A percentile compares a stretch with the other conserved stretches of the same genome.
phyloP scores from a whole-genome alignment of 2,329 filamentous ascomycete genomes.

The Gaeumannomyces sp. region DNA sequence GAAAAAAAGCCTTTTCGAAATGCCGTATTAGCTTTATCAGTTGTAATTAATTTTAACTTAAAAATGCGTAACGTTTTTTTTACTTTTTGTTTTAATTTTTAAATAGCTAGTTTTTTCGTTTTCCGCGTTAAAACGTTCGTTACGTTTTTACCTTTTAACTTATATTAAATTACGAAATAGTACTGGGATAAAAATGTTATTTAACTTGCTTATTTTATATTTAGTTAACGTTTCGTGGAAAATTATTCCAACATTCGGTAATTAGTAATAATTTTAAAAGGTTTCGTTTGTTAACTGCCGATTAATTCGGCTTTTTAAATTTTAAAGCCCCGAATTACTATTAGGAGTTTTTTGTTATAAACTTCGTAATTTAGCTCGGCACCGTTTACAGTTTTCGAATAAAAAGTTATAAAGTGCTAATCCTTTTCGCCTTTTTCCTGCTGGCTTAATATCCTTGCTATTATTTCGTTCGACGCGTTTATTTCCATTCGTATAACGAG shows the following conservation, averaged over 20 bases:
- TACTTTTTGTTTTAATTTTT: background rate
- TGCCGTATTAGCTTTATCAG: too few relatives aligned
- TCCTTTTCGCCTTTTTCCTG: background rate
- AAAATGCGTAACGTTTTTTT: background rate
- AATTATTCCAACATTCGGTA: background rate
- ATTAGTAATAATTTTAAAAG: background rate
- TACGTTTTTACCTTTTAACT: background rate
- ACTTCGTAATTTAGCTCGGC: too few relatives aligned
- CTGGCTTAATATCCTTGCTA: background rate
- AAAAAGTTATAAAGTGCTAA: background rate
- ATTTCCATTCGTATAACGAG: background rate
- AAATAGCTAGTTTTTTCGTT: background rate
- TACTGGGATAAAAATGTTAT: background rate
- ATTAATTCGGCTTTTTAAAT: background rate
- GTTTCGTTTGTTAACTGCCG: background rate
- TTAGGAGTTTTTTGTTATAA: too few relatives aligned
- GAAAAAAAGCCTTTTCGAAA: too few relatives aligned
- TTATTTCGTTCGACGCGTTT: background rate
- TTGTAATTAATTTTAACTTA: too few relatives aligned
- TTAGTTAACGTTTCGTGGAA: background rate
- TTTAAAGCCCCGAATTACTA: background rate
- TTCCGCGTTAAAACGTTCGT: background rate
- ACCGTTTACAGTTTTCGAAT: background rate
- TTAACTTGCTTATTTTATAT: background rate
- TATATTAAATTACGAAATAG: background rate